Conservation (phyloP, 139 green algal genomes). For the Medakamo hakoo region DNA sequence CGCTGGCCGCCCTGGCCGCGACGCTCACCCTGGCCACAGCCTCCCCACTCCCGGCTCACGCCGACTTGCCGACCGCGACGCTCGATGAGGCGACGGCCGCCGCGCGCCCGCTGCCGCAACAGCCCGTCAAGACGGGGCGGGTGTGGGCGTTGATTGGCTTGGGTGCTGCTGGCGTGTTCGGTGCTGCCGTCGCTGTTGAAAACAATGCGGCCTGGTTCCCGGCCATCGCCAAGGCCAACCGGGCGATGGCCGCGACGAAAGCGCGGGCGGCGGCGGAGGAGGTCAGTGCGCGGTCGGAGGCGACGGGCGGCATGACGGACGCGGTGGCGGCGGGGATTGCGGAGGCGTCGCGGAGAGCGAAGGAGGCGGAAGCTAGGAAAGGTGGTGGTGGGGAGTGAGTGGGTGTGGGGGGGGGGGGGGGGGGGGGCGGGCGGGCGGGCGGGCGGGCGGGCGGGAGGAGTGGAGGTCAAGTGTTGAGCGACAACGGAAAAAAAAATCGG, state of each 20-base stretch:
- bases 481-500: no score
- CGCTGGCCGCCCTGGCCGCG: no score
- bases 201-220: conserved; percentile 56
- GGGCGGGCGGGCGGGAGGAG: no score
- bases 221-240: conserved; percentile 56
- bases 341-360: no score
- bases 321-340: neutral
- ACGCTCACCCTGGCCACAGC: neutral
- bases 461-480: no score
- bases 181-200: conserved; percentile 39
- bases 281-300: neutral
- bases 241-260: conserved; percentile 24
- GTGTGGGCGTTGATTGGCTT: conserved; percentile 50
- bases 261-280: neutral
- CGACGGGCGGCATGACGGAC: neutral
- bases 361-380: no score
- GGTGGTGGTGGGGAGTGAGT: no score
- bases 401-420: no score
- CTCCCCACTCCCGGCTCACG: neutral
- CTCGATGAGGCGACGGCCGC: conserved; percentile 17
- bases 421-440: no score
- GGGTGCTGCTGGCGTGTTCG: conserved; percentile 44
- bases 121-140: conserved; percentile 46
- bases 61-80: conserved; percentile 35
- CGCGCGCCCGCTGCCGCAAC: conserved; percentile 39